These are phyloP conservation scores for Angomonas ambiguus DNA, from an alignment of 208 protist genomes.

Conservation along the genomic window DNA sequence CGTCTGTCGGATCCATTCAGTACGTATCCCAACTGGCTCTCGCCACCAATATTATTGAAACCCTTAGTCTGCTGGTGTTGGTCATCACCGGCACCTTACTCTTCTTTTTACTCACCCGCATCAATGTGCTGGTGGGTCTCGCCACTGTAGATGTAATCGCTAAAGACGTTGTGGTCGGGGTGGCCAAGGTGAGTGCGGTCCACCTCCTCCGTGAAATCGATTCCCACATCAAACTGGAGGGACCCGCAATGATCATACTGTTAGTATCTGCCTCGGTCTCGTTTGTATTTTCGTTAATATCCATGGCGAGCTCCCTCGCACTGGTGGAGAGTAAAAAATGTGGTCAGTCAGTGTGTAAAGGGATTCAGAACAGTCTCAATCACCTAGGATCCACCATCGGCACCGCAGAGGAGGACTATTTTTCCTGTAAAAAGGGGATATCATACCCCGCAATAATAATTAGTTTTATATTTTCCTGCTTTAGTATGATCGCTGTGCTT, in stretches of 20 bases:
- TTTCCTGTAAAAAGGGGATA: slow-evolving; percentile 21
- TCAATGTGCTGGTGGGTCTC: slow-evolving; percentile 17
- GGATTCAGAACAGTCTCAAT: slow-evolving; percentile 28
- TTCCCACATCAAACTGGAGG: slow-evolving; percentile 17
- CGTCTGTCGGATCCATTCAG: background rate
- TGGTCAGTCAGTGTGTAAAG: slow-evolving; percentile 26
- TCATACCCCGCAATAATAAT: slow-evolving; percentile 23
- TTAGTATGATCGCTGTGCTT: slow-evolving; percentile 7
- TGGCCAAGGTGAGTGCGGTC: slow-evolving; percentile 7
- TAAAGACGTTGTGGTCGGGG: slow-evolving; percentile 15
- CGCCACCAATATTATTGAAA: slow-evolving; percentile 16
- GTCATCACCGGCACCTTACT: slow-evolving; percentile 18
- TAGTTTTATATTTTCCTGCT: slow-evolving; percentile 13
- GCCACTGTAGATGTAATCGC: slow-evolving; percentile 13
- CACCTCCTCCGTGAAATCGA: slow-evolving; percentile 21
- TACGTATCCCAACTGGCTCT: slow-evolving; percentile 17
- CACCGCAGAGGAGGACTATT: background rate
- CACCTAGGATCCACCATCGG: slow-evolving; percentile 20
- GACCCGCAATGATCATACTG: slow-evolving; percentile 18
- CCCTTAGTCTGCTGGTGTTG: slow-evolving; percentile 19
- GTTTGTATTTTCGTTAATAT: slow-evolving; percentile 25
- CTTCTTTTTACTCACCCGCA: slow-evolving; percentile 19
- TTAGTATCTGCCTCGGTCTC: slow-evolving; percentile 11
- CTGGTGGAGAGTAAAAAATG: slow-evolving; percentile 32
- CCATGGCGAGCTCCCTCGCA: slow-evolving; percentile 21